Percentiles rank a stretch among this genome's conserved stretches.
Evolutionary conservation across 2,329 filamentous ascomycete genomes (phyloP).

Genomic region (Clonostachys chloroleuca): DNA sequence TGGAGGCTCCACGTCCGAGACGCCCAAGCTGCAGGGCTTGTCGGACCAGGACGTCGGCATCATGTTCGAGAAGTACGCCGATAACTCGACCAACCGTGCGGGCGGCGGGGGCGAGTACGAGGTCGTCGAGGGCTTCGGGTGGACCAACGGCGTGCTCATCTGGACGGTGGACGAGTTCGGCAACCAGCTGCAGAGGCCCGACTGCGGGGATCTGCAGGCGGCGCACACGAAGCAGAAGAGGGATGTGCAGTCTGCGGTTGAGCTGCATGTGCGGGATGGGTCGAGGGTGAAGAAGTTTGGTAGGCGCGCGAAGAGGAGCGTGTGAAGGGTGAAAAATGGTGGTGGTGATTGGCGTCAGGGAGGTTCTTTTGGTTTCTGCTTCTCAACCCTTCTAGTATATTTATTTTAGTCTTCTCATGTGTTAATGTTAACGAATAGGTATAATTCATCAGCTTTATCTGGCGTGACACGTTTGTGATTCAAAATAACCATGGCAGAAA

Average conservation of each 20-base stretch:
- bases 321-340: too few species aligned
- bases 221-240: constrained; percentile 12
- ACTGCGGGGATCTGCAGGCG: constrained; percentile 46
- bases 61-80: constrained; percentile 69
- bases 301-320: too few species aligned
- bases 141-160: constrained; percentile 65
- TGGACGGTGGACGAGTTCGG: constrained; percentile 62
- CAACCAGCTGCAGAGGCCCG: constrained; percentile 45
- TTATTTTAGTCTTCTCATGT: too few species aligned
- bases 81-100: constrained; percentile 54
- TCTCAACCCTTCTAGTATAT: too few species aligned
- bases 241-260: constrained; percentile 1
- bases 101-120: constrained; percentile 65
- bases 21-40: constrained; percentile 43
- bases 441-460: too few species aligned
- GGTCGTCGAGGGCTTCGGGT: constrained; percentile 67
- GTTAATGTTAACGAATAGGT: too few species aligned
- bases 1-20: constrained; percentile 52
- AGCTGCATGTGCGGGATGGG: constrained; percentile 4
- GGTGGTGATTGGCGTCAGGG: too few species aligned
- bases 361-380: too few species aligned
- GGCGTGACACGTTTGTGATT: too few species aligned
- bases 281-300: constrained; percentile 6
- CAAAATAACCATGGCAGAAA: constrained; percentile 32
- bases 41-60: constrained; percentile 41